A percentile compares a stretch with the other conserved stretches of the same genome.
Evolutionary conservation across 768 basidiomycete genomes (phyloP).

Genomic region (Amanita exitialis): DNA sequence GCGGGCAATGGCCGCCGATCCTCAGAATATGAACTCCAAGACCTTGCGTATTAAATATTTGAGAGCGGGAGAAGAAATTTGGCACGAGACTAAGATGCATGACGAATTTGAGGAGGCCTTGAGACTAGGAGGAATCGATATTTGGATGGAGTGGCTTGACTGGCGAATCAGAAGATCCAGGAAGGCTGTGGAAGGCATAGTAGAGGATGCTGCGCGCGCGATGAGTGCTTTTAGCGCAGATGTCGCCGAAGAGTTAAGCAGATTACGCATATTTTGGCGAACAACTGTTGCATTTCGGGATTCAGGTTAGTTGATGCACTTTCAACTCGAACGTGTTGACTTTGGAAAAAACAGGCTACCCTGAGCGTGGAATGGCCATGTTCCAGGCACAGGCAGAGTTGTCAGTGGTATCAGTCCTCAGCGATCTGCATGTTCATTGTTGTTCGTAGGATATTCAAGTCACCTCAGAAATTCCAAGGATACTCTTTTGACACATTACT

Average conservation of each 20-base stretch:
- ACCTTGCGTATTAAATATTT: slow-evolving; percentile 54
- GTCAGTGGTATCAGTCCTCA: slow-evolving; percentile 29
- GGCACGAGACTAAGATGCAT: slow-evolving; percentile 43
- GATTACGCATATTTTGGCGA: slow-evolving; percentile 64
- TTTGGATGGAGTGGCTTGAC: slow-evolving; percentile 77
- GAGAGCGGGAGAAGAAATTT: slow-evolving; percentile 63
- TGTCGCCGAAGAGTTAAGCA: slow-evolving; percentile 38
- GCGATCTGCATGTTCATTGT: slow-evolving; percentile 1
- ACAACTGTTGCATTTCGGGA: slow-evolving; percentile 47
- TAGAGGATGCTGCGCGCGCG: slow-evolving; percentile 40
- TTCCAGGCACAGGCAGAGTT: slow-evolving; percentile 81
- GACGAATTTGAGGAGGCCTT: slow-evolving; percentile 68
- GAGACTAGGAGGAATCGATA: slow-evolving; percentile 37
- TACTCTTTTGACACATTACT: slow-evolving; percentile 39
- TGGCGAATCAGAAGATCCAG: slow-evolving; percentile 49
- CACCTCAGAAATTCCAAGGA: slow-evolving; percentile 34
- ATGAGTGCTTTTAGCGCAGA: slow-evolving; percentile 29
- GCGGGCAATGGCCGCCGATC: slow-evolving; percentile 51
- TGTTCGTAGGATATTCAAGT: slow-evolving; percentile 41
- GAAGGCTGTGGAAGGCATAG: slow-evolving; percentile 40
- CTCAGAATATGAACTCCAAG: slow-evolving; percentile 37
- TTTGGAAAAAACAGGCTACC: slow-evolving; percentile 38
- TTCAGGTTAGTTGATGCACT: slow-evolving; percentile 40
- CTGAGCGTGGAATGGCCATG: slow-evolving; percentile 65
- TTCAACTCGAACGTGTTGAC: slow-evolving; percentile 5